A percentile compares a stretch with the other conserved stretches of the same genome.
Conservation (phyloP, 176 grass and related monocot genomes). For the Leersia perrieri region DNA sequence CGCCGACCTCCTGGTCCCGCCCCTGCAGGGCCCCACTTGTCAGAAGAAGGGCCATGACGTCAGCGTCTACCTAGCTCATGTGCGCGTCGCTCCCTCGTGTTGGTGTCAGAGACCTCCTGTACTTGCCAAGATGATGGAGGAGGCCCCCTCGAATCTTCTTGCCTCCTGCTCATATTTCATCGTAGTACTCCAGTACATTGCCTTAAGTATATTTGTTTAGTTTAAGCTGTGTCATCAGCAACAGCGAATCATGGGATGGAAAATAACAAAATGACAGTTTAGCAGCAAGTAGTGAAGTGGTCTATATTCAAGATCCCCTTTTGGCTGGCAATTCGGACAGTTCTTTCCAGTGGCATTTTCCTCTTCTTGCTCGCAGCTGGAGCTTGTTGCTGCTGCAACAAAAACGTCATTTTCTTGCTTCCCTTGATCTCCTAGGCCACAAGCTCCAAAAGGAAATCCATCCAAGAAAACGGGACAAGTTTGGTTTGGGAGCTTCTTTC, state of each 20-base stretch:
- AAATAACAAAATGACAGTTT: not conserved
- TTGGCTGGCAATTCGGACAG: constrained; percentile 4
- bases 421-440: not conserved
- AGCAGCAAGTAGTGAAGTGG: not conserved
- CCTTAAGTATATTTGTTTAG: constrained; percentile 27
- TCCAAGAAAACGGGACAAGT: not conserved
- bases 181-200: not conserved
- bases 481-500: not conserved
- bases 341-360: not conserved
- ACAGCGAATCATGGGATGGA: not conserved
- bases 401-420: not conserved
- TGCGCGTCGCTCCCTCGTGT: constrained; percentile 29
- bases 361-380: not conserved
- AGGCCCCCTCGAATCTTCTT: constrained; percentile 43
- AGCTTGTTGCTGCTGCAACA: not conserved
- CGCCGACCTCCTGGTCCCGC: not conserved
- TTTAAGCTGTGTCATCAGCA: not conserved
- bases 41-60: not conserved
- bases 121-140: constrained; percentile 22
- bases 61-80: constrained; percentile 2
- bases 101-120: constrained; percentile 17
- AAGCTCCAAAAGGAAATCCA: not conserved
- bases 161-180: not conserved
- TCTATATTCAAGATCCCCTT: constrained; percentile 8
- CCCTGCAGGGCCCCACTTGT: not conserved